phyloP scores from a whole-genome alignment of 1,284 basidiomycete genomes.

The Leccinum pachyderme region DNA sequence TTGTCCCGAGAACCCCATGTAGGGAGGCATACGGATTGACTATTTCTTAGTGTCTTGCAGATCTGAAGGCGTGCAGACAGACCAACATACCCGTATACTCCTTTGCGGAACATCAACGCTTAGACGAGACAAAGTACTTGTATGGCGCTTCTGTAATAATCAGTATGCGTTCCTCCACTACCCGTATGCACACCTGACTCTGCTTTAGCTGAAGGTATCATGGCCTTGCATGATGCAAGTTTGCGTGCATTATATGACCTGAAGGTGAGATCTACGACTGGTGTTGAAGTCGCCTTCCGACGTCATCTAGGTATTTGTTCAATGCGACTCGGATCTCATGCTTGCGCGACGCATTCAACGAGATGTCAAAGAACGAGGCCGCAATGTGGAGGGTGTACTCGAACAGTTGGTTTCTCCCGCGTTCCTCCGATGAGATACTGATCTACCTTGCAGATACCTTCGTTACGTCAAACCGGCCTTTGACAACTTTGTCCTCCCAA shows the following conservation, averaged over 20 bases:
- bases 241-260: slow-evolving; percentile 87
- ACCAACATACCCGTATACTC: slow-evolving; percentile 93
- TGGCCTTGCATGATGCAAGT: slow-evolving; percentile 80
- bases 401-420: slow-evolving; percentile 64
- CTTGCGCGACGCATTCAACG: slow-evolving; percentile 88
- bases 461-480: slow-evolving; percentile 92
- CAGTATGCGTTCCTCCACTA: slow-evolving; percentile 41
- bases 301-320: slow-evolving; percentile 64
- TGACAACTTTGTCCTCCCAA: slow-evolving; percentile 93
- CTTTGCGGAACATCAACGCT: slow-evolving; percentile 87
- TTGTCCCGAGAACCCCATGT: slow-evolving; percentile 22
- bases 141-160: slow-evolving; percentile 97
- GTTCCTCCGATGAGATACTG: background rate
- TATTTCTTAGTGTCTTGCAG: slow-evolving; percentile 66
- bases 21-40: background rate
- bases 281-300: background rate
- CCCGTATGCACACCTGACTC: slow-evolving; percentile 1
- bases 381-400: slow-evolving; percentile 83
- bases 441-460: slow-evolving; percentile 60
- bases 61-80: slow-evolving; percentile 81
- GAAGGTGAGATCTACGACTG: slow-evolving; percentile 56
- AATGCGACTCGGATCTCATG: slow-evolving; percentile 97
- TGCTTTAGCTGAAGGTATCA: slow-evolving; percentile 81
- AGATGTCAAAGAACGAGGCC: slow-evolving; percentile 85
- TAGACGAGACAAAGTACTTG: slow-evolving; percentile 85